Percentiles rank a stretch among this genome's conserved stretches.
Conservation (phyloP, 306 rosid genomes). For the Medicago lupulina region DNA sequence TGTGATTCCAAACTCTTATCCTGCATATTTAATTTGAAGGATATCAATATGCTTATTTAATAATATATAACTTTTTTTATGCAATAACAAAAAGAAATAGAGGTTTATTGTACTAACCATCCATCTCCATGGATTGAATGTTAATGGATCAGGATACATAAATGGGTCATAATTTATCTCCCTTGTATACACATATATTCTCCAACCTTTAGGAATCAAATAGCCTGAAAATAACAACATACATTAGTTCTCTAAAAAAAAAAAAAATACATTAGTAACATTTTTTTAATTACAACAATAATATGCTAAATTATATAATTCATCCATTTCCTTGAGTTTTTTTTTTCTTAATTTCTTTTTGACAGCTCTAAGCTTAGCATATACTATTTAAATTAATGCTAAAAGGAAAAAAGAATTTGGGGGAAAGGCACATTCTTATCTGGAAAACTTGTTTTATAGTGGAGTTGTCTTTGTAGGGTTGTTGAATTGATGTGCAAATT, state of each 20-base stretch:
- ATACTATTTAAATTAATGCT: slow-evolving; percentile 36
- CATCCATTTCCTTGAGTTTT: background rate
- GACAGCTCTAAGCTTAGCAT: slow-evolving; percentile 17
- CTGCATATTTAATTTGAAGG: slow-evolving; percentile 52
- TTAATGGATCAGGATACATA: slow-evolving; percentile 80
- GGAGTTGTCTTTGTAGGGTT: slow-evolving; percentile 48
- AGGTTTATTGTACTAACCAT: slow-evolving; percentile 58
- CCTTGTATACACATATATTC: slow-evolving; percentile 91
- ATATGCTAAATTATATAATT: background rate
- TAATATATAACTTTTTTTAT: background rate
- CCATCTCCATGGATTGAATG: slow-evolving; percentile 99
- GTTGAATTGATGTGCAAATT: slow-evolving; percentile 47
- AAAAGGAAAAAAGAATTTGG: slow-evolving; percentile 33
- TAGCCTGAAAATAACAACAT: slow-evolving; percentile 59
- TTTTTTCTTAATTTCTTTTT: background rate
- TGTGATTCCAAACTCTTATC: slow-evolving; percentile 69
- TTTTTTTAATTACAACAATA: background rate
- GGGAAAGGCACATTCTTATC: slow-evolving; percentile 35
- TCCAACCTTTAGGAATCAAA: slow-evolving; percentile 93
- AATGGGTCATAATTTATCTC: slow-evolving; percentile 81
- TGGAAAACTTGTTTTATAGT: slow-evolving; percentile 49
- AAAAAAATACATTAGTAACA: slow-evolving; percentile 13
- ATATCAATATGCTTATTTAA: slow-evolving; percentile 1
- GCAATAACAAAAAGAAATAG: background rate
- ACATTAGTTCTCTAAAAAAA: no score